phyloP scores from a whole-genome alignment of 108 stramenopile genomes.

The Stephanodiscus minutulus region DNA sequence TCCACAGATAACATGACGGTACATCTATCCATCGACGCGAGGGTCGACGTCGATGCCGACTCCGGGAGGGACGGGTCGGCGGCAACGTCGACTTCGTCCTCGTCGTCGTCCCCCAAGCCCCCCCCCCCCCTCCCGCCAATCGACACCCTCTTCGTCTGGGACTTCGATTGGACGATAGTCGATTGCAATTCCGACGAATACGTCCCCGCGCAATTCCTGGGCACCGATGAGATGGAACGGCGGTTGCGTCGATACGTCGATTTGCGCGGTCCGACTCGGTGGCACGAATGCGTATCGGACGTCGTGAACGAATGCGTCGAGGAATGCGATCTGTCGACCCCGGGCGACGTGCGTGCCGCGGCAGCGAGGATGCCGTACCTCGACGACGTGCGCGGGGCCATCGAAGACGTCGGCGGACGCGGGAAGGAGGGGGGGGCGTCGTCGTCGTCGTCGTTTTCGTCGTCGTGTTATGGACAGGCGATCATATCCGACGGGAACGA shows the following conservation, averaged over 20 bases:
- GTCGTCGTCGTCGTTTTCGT: too few species aligned
- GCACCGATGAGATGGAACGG: slow-evolving; percentile 12
- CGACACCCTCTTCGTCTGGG: slow-evolving; percentile 50
- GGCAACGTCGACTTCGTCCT: slow-evolving; percentile 20
- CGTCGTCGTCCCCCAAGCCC: slow-evolving; percentile 27
- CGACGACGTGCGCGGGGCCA: slow-evolving; percentile 23
- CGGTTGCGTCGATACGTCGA: slow-evolving; percentile 9
- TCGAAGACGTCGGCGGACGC: slow-evolving; percentile 20
- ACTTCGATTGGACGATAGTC: slow-evolving; percentile 53
- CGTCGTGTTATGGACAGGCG: slow-evolving; percentile 30
- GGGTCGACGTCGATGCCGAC: too few species aligned
- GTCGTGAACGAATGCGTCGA: slow-evolving; percentile 28
- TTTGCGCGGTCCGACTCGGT: too few species aligned
- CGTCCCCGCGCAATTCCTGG: slow-evolving; percentile 45
- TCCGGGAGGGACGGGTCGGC: not conserved
- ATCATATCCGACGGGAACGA: slow-evolving; percentile 53
- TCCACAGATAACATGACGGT: too few species aligned
- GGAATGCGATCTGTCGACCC: slow-evolving; percentile 14
- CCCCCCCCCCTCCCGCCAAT: slow-evolving; percentile 27
- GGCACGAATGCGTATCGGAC: slow-evolving; percentile 41
- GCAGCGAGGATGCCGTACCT: slow-evolving; percentile 45
- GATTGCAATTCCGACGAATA: slow-evolving; percentile 56
- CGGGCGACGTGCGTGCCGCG: slow-evolving; percentile 34
- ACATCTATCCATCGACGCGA: too few species aligned
- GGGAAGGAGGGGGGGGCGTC: too few species aligned